Base-by-base conservation (phyloP, 75 land plant genomes). In the Pinus tabuliformis region DNA sequence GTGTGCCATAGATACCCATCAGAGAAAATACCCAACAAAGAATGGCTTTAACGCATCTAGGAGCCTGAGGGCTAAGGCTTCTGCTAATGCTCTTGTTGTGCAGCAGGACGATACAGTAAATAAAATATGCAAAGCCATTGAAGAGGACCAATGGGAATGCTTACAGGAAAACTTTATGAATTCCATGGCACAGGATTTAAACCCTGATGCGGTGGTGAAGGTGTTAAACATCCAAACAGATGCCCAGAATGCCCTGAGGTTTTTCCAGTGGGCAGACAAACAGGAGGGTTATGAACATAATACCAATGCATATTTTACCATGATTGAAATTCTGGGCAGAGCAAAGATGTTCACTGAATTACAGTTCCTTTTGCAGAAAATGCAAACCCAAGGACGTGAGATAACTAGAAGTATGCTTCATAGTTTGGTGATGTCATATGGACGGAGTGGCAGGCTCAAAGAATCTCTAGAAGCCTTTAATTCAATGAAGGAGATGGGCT, bases 241-340 rank as follows among this genome's bases (percentile, higher is more conserved):
- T 11, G 57, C 74, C 74, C 58, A 14, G 7, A 56, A 20, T 26
- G 76, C 76, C 6, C n/a, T 73, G 33, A 59, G 59, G 70, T 63
- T 82, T 68, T 82, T 82, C 76, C 52, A 74, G 4, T 82, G 84
- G 84, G 76, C 71, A 52, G 71, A 45, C 4, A 56, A 63, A 52
- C 68, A 82, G 21, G 28, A 72, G 13, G 77, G 76, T 18, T 73
- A 74, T 57, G 56, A 56, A 3, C 75, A 62, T 30, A 56, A 60
- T 56, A 22, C 63, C 12, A 20, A 56, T 73, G 75, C 60, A 6
- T 74, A 61, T 45, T 73, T 64, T 59, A 56, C 52, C n/a, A 70
- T 78, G 20, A 61, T 82, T 21, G 73, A 45, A 3, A 70, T 45
- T 13, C 76, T 82, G 54, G 80, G 73, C 16, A 42, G 65, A 58